Percentiles rank a stretch among this genome's conserved stretches.
phyloP scores from a whole-genome alignment of 768 basidiomycete genomes.

The Mycena crocata region DNA sequence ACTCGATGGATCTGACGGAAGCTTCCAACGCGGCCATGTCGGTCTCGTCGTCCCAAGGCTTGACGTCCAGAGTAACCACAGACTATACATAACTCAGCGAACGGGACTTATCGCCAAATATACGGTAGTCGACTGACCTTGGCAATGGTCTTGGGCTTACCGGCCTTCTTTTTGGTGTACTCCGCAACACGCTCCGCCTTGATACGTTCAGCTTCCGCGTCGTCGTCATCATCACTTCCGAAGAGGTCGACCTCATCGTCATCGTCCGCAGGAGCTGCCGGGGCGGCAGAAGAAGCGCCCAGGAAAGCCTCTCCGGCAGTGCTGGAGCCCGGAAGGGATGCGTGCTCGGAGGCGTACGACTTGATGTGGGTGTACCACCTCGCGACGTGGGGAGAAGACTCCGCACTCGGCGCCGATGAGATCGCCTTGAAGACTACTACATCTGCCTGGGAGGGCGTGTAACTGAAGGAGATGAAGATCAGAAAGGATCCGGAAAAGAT shows the following conservation, averaged over 20 bases:
- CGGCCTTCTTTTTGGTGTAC: slow-evolving; percentile 94
- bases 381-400: slow-evolving; percentile 76
- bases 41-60: slow-evolving; percentile 99
- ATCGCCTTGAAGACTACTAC: slow-evolving; percentile 91
- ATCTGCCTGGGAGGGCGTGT: slow-evolving; percentile 94
- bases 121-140: slow-evolving; percentile 66
- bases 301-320: slow-evolving; percentile 81
- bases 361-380: slow-evolving; percentile 97
- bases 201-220: slow-evolving; percentile 86
- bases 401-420: slow-evolving; percentile 70
- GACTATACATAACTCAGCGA: slow-evolving; percentile 66
- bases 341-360: slow-evolving; percentile 85
- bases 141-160: slow-evolving; percentile 87
- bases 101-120: slow-evolving; percentile 19
- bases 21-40: slow-evolving; percentile 92
- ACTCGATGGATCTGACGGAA: slow-evolving; percentile 85
- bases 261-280: slow-evolving; percentile 67
- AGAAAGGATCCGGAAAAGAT: slow-evolving; percentile 30
- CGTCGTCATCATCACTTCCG: slow-evolving; percentile 85
- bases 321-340: slow-evolving; percentile 85
- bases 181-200: slow-evolving; percentile 94
- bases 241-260: slow-evolving; percentile 89
- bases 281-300: slow-evolving; percentile 58
- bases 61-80: slow-evolving; percentile 97
- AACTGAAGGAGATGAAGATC: slow-evolving; percentile 59